phyloP scores from a whole-genome alignment of 108 stramenopile species.

The Pseudonitzschia pungens region DNA sequence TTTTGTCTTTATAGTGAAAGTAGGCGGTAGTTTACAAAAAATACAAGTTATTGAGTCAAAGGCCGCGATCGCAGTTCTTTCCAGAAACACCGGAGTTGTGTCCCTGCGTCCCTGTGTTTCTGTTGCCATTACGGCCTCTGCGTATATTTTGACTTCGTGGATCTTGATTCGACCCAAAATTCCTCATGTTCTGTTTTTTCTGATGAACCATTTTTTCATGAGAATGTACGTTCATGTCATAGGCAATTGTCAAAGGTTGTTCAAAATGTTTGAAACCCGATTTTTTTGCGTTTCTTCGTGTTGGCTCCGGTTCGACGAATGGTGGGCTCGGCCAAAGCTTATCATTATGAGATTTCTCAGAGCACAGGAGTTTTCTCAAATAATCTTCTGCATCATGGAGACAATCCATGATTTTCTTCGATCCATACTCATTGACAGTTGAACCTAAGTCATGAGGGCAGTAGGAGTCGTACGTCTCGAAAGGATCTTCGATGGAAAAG shows the following conservation, averaged over 20 bases:
- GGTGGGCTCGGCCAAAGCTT: slow-evolving; percentile 33
- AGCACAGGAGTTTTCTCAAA: slow-evolving; percentile 22
- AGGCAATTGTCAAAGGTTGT: neutral
- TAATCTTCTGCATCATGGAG: slow-evolving; percentile 31
- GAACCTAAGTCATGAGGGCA: slow-evolving; percentile 76
- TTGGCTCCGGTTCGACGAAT: slow-evolving; percentile 5
- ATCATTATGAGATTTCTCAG: neutral
- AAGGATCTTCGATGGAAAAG: slow-evolving; percentile 83
- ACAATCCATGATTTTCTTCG: slow-evolving; percentile 33
- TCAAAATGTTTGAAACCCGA: slow-evolving; percentile 10
- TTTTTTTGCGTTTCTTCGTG: slow-evolving; percentile 15
- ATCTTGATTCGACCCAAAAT: too few species aligned
- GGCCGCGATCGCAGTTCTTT: too few species aligned
- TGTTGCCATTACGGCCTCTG: too few species aligned
- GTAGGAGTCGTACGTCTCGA: slow-evolving; percentile 79
- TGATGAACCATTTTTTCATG: neutral
- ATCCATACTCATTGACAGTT: slow-evolving; percentile 52
- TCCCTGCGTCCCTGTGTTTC: too few species aligned
- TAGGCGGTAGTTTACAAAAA: too few species aligned
- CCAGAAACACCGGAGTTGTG: too few species aligned
- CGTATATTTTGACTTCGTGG: too few species aligned
- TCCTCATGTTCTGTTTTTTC: too few species aligned
- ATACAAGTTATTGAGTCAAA: too few species aligned
- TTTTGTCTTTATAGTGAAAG: too few species aligned
- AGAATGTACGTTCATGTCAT: neutral